Evolutionary conservation across 83 land plant genomes (phyloP), one percentile per base, ranked within the genome.

Genomic region (Picea abies): DNA sequence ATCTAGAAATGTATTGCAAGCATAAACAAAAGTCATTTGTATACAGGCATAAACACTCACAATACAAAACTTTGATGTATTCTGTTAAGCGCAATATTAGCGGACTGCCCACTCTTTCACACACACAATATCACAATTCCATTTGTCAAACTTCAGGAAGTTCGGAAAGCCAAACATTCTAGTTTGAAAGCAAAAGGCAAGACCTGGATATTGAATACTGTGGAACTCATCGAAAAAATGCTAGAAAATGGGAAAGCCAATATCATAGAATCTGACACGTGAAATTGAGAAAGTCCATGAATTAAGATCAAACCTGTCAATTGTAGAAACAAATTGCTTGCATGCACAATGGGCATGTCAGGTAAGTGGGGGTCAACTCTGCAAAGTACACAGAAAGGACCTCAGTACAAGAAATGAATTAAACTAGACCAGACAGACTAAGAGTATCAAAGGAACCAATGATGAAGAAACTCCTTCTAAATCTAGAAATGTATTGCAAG

Each of bases 1-100:
- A 60, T 37, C 10, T 29, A 19, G 47, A n/a, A 7, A 64, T 83
- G 58, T 68, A 8, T 77, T 14, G 60, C 35, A 5, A 26, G 23
- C 16, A 20, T 39, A 69, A 52, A 44, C n/a, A 64, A 80, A 47
- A 64, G 25, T 78, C 60, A 56, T 73, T 41, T 60, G 23, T 16
- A 47, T 7, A 35, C 35, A 79, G 80, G 26, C 37, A 32, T 29
- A 81, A 84, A 58, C 85, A 89, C 99, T 94, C 92, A 97, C 99
- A 97, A 85, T 84, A 97, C 98, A 94, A 97, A 97, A 85, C 99
- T 97, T 84, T 97, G 98, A 87, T 95, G 95, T 85, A 97, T 92
- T 87, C 95, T 93, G 86, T 92, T 93, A 22, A 97, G 92, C 64
- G 98, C 91, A 70, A 91, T 77, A 56, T 56, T 15, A 56, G 60